Evolutionary conservation across 2,329 filamentous ascomycete genomes (phyloP), one percentile per base, ranked within the genome.

Genomic region (Hirsutella rhossiliensis): DNA sequence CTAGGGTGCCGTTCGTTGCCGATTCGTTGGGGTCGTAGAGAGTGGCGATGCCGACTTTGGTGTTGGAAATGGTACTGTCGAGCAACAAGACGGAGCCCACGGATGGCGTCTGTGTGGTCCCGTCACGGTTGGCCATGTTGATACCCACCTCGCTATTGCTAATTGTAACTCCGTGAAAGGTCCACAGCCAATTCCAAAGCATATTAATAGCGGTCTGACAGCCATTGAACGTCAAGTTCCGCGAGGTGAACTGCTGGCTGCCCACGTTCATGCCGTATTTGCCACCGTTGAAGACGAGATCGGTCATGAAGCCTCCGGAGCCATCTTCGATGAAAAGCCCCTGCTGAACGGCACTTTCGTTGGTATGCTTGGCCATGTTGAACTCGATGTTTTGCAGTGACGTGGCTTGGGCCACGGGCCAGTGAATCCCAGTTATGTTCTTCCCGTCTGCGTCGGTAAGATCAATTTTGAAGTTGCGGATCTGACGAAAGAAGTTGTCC

Each of bases 61-160:
- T 90, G 64, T 85, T 82, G 51, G 71, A 75, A 55, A 96, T 78
- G 52, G 72, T 79, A 67, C 82, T 89, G 69, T 97, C 90, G 43
- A 89, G 68, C 42, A 96, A 66, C 44, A 95, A 64, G 38, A 95
- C 75, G 1, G 90, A 95, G 45, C 92, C 92, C 43, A 95, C 88
- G 12, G 79, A 37, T 6, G 34, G 18, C 9, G 18, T 83, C 66
- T 90, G 84, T 52, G 19, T 7, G 12, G 57, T 53, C 15, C 71
- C 66, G 30, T 68, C 60, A n/a, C 34, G 15, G 27, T 71, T 76
- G 41, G 75, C 77, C 29, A 94, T 87, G 63, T 94, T 83, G 48
- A 94, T 68, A 11, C 48, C 50, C 6, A 41, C 34, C 11, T 37
- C 11, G 12, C 43, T 43, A 43, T 48, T 45, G 12, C 45, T 42